Percentiles rank a stretch among this genome's conserved stretches.
Conservation (phyloP, 164 flowering plant genomes). For the Echeveria elegans region DNA sequence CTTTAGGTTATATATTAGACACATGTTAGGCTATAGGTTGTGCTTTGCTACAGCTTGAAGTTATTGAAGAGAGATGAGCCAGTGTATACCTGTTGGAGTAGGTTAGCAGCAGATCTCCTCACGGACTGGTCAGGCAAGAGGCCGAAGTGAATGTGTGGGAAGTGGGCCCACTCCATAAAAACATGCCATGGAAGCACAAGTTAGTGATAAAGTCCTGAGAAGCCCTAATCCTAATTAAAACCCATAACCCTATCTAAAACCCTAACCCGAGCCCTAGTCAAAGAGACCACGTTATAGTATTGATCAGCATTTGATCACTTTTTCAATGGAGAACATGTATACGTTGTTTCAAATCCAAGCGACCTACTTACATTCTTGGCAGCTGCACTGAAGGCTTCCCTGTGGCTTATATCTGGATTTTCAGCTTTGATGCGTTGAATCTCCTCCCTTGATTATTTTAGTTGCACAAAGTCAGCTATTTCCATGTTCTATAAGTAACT, state of each 20-base stretch:
- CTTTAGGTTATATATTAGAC: not conserved
- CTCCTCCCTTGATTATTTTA: not conserved
- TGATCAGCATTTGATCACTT: no score
- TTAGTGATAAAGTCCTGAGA: not conserved
- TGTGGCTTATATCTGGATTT: constrained; percentile 3
- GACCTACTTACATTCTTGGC: constrained; percentile 9
- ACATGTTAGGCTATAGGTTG: not conserved
- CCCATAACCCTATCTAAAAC: no score
- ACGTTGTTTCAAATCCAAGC: no score
- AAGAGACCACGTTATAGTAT: not conserved
- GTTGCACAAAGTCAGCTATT: not conserved
- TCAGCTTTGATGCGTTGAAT: constrained; percentile 6
- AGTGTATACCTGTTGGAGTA: constrained; percentile 65
- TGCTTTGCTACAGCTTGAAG: not conserved
- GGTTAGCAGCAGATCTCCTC: constrained; percentile 40
- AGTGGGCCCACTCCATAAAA: constrained; percentile 84
- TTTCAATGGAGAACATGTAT: no score
- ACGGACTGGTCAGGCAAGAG: constrained; percentile 78
- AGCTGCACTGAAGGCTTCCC: constrained; percentile 7
- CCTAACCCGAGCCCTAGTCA: not conserved
- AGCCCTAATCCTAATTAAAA: no score
- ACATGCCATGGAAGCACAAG: not conserved
- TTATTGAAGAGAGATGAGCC: not conserved
- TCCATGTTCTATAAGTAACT: not conserved
- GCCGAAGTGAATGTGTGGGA: constrained; percentile 97